These are phyloP conservation scores for Sphagnum magellanicum DNA, from an alignment of 228 moss, liverwort and hornwort species.

Conservation along the genomic window DNA sequence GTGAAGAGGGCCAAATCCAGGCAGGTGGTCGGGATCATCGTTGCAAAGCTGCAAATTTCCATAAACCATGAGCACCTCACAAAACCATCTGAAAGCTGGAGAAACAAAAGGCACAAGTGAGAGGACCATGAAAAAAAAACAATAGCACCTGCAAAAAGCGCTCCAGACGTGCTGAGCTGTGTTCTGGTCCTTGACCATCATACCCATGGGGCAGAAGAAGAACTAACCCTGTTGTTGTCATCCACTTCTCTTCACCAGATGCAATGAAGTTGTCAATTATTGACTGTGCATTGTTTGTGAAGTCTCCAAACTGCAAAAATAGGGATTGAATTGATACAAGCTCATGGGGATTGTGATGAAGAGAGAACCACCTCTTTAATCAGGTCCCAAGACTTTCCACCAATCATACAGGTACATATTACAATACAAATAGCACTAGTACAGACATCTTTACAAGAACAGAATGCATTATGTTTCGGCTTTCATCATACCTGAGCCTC, in stretches of 20 bases:
- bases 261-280: slow-evolving; percentile 57
- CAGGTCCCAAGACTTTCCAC: too few relatives aligned
- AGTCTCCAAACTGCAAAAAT: slow-evolving; percentile 50
- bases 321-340: too few relatives aligned
- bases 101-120: background rate
- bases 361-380: too few relatives aligned
- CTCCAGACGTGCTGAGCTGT: slow-evolving; percentile 59
- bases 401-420: too few relatives aligned
- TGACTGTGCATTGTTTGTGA: slow-evolving; percentile 54
- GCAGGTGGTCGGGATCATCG: slow-evolving; percentile 59
- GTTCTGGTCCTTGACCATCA: slow-evolving; percentile 64
- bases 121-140: background rate
- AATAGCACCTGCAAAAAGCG: slow-evolving; percentile 45
- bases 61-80: slow-evolving; percentile 4
- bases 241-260: slow-evolving; percentile 63
- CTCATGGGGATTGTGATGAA: too few relatives aligned
- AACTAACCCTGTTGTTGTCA: slow-evolving; percentile 57
- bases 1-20: slow-evolving; percentile 60
- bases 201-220: slow-evolving; percentile 56
- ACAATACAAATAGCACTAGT: too few relatives aligned
- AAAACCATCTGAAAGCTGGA: background rate
- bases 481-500: slow-evolving; percentile 45
- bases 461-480: background rate
- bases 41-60: slow-evolving; percentile 43
- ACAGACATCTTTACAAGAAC: too few relatives aligned